phyloP scores from a whole-genome alignment of 2,329 filamentous ascomycete species.

The Penicillium hesseltinei region DNA sequence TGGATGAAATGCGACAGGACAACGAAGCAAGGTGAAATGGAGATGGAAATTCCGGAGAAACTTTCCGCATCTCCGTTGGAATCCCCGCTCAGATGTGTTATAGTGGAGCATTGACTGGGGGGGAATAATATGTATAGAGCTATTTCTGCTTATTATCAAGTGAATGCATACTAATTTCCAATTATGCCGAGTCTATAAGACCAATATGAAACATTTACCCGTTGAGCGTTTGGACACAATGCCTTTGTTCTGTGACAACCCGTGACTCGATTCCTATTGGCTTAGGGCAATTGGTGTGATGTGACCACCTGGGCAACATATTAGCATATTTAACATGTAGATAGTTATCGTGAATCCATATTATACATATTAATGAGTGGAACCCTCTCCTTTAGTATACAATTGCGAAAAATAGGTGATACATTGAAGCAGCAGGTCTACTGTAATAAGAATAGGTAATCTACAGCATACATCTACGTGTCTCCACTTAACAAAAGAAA shows the following conservation, averaged over 20 bases:
- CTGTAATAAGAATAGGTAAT: neutral
- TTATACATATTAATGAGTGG: no score
- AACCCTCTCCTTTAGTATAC: neutral
- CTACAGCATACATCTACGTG: neutral
- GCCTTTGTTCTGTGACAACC: neutral
- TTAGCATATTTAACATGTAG: neutral
- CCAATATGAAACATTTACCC: neutral
- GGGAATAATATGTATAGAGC: neutral
- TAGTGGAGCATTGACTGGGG: neutral
- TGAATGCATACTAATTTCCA: neutral
- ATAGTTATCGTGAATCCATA: neutral
- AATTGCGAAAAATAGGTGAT: neutral
- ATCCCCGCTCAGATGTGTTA: conserved; percentile 9
- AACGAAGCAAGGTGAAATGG: conserved; percentile 4
- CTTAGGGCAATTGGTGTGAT: neutral
- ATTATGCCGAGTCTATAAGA: neutral
- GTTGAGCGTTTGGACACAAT: neutral
- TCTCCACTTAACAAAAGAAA: neutral
- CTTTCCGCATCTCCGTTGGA: conserved; percentile 20
- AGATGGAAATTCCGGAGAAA: conserved; percentile 20
- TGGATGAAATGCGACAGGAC: neutral
- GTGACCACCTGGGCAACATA: no score
- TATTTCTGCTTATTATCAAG: neutral
- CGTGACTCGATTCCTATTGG: neutral
- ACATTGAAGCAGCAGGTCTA: neutral